A percentile compares a stretch with the other conserved stretches of the same genome.
Evolutionary conservation across 495 filamentous ascomycete species (phyloP).

Genomic region (Talaromyces liani): DNA sequence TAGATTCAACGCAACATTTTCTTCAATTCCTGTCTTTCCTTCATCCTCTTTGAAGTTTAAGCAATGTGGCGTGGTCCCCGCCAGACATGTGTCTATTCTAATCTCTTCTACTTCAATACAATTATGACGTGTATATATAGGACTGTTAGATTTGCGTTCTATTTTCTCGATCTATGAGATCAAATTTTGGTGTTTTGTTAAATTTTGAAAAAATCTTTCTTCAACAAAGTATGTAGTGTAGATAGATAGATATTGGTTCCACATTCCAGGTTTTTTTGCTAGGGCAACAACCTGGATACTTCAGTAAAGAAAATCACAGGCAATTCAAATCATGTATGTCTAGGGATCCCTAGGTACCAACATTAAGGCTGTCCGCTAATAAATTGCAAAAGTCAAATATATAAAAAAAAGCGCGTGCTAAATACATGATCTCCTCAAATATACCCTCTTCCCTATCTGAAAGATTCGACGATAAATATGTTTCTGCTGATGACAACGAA

Average conservation of each 20-base stretch:
- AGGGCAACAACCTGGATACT: not conserved
- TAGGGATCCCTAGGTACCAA: not conserved
- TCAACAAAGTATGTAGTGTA: not conserved
- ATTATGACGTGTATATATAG: not conserved
- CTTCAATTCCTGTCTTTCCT: not conserved
- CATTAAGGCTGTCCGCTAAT: not conserved
- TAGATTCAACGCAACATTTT: not conserved
- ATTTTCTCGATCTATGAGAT: not conserved
- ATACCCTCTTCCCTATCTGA: not conserved
- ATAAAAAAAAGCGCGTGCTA: not conserved
- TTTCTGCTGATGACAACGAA: not conserved
- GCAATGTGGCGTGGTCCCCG: not conserved
- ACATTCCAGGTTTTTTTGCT: not conserved
- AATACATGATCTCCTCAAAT: not conserved
- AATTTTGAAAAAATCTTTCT: not conserved
- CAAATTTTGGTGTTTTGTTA: not conserved
- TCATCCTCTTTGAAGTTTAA: not conserved
- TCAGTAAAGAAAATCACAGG: not conserved
- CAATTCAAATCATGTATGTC: not conserved
- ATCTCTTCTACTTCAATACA: not conserved
- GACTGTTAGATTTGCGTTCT: not conserved
- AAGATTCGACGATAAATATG: not conserved
- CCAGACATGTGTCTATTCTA: not conserved
- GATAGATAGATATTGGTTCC: not conserved
- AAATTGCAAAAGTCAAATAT: not conserved